phyloP scores from a whole-genome alignment of 2,329 filamentous ascomycete genomes.

The Leptodontidium sp. region DNA sequence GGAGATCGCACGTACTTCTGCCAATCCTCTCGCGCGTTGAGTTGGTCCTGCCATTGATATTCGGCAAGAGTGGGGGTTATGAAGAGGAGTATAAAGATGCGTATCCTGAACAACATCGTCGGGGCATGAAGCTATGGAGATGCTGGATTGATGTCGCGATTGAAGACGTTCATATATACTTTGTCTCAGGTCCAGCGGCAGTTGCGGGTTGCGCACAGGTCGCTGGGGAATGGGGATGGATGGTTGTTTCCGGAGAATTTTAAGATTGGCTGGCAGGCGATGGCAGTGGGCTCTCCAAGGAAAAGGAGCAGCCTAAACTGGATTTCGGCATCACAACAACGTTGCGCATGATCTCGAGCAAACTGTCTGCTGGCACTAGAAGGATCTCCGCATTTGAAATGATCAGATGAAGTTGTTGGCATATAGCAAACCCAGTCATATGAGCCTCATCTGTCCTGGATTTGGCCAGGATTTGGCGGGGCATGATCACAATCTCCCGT shows the following conservation, averaged over 20 bases:
- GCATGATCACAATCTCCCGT: constrained; percentile 11
- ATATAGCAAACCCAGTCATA: background rate
- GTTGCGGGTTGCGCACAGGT: constrained; percentile 18
- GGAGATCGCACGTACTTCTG: constrained; percentile 52
- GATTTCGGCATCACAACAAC: constrained; percentile 11
- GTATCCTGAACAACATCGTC: constrained; percentile 8
- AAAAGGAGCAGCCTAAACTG: constrained; percentile 2
- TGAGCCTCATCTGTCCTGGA: background rate
- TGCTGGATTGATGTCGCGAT: background rate
- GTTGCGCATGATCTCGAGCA: constrained; percentile 16
- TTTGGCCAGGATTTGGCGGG: background rate
- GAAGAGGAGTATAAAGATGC: constrained; percentile 14
- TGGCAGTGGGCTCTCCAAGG: background rate
- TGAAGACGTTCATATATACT: constrained; percentile 26
- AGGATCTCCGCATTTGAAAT: constrained; percentile 3
- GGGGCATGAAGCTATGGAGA: background rate
- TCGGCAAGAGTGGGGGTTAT: constrained; percentile 14
- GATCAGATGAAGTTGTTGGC: background rate
- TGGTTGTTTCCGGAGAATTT: constrained; percentile 13
- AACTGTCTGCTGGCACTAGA: background rate
- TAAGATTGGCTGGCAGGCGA: constrained; percentile 20
- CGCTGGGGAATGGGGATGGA: background rate
- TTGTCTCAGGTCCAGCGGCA: constrained; percentile 24
- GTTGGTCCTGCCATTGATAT: constrained; percentile 27
- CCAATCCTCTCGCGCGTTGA: constrained; percentile 43